Percentiles rank a stretch among this genome's conserved stretches.
These are phyloP conservation scores for Mallotus japonicus DNA, from an alignment of 441 rosid genomes.

Conservation along the genomic window DNA sequence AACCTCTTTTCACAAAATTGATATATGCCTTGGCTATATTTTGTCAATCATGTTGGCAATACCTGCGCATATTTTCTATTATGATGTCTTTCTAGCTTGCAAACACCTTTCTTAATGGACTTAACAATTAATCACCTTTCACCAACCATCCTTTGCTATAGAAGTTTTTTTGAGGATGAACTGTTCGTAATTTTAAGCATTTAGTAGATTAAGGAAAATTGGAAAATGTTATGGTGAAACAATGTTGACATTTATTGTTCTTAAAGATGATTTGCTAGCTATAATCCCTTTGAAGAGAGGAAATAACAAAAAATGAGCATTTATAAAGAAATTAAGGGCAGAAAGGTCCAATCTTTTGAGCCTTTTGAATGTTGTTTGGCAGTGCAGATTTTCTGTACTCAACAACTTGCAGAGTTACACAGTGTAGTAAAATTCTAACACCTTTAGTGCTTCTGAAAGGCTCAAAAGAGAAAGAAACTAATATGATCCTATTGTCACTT, in stretches of 20 bases:
- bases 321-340: not conserved
- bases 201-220: not conserved
- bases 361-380: not conserved
- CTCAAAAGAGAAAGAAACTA: not conserved
- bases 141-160: too few relatives aligned
- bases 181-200: not conserved
- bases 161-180: too few relatives aligned
- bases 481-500: not conserved
- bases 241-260: not conserved
- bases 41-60: not conserved
- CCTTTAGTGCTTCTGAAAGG: not conserved
- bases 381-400: not conserved
- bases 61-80: not conserved
- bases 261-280: not conserved
- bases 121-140: not conserved
- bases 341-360: not conserved
- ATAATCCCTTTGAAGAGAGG: not conserved
- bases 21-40: not conserved
- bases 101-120: not conserved
- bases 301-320: not conserved
- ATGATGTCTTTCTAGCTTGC: not conserved
- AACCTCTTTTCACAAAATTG: not conserved
- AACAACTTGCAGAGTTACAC: not conserved
- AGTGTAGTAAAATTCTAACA: not conserved
- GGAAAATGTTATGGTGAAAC: not conserved